A percentile compares a stretch with the other conserved stretches of the same genome.
These are phyloP conservation scores for Leccinum ochraceum DNA, from an alignment of 768 basidiomycete species.

Conservation along the genomic window DNA sequence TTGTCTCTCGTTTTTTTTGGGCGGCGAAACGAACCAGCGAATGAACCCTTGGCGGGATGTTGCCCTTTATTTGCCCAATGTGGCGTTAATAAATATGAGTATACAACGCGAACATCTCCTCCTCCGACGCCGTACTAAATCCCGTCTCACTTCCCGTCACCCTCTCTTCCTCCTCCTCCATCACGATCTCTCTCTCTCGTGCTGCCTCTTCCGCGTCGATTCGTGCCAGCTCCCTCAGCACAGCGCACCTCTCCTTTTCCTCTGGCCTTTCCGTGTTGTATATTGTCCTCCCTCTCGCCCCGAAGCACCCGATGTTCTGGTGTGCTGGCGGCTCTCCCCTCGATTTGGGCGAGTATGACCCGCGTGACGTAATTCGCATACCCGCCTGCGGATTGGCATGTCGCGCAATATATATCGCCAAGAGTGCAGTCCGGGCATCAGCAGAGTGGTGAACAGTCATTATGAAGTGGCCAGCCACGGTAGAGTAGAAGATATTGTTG, in stretches of 20 bases:
- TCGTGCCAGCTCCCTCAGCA: constrained; percentile 12
- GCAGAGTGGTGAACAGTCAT: constrained; percentile 31
- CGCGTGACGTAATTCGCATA: not conserved
- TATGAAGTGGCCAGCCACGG: constrained; percentile 2
- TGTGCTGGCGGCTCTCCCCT: not conserved
- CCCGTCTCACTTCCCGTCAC: not conserved
- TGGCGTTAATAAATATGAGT: constrained; percentile 36
- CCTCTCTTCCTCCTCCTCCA: not conserved
- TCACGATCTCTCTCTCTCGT: not conserved
- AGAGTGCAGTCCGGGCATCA: constrained; percentile 37
- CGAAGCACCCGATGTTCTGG: constrained; percentile 2
- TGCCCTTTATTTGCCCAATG: constrained; percentile 37
- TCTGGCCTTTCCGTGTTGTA: constrained; percentile 19
- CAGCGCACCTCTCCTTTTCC: not conserved
- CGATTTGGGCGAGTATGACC: not conserved
- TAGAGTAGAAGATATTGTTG: not conserved
- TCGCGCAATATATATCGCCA: constrained; percentile 30
- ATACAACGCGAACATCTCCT: constrained; percentile 43
- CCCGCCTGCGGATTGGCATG: constrained; percentile 23
- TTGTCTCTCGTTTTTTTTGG: constrained; percentile 50
- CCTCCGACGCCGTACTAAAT: not conserved
- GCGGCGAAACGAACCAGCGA: constrained; percentile 41
- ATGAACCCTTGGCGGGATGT: constrained; percentile 23
- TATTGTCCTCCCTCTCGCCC: constrained; percentile 31
- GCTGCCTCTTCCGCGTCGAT: constrained; percentile 28